Percentiles rank a stretch among this genome's conserved stretches.
Conservation (phyloP, 192 early-diverging fungal genomes). For the Podila verticillata region DNA sequence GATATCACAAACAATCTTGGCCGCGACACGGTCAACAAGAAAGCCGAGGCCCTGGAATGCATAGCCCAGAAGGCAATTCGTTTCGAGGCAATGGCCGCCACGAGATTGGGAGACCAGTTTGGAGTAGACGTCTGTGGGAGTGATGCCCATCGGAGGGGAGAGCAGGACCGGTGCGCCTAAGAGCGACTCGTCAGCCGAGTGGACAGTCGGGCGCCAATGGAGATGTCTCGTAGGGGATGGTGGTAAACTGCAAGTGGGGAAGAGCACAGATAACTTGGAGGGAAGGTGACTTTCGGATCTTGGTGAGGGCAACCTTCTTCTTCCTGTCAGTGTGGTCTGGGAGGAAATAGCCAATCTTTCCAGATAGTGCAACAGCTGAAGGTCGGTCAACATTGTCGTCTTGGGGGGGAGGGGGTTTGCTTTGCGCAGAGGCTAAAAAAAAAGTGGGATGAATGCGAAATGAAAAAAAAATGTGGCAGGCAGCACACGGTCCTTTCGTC, state of each 20-base stretch:
- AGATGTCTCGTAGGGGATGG: conserved; percentile 15
- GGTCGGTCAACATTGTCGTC: too few relatives aligned
- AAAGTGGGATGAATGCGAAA: too few relatives aligned
- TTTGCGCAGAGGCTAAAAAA: too few relatives aligned
- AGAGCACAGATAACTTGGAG: neutral
- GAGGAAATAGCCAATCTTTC: too few relatives aligned
- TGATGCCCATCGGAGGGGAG: conserved; percentile 2
- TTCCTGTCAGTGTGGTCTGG: too few relatives aligned
- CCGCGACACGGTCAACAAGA: neutral
- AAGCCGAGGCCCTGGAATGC: conserved; percentile 8
- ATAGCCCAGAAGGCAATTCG: neutral
- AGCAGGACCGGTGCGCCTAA: neutral
- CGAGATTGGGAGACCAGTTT: neutral
- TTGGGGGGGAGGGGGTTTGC: too few relatives aligned
- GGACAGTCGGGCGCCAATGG: conserved; percentile 5
- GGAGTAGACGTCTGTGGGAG: neutral
- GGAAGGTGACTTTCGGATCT: neutral
- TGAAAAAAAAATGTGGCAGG: too few relatives aligned
- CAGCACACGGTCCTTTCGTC: too few relatives aligned
- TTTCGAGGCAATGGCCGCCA: conserved; percentile 9
- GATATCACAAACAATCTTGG: conserved; percentile 12
- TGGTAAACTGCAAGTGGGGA: neutral
- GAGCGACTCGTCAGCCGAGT: neutral
- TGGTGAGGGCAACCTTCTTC: too few relatives aligned
- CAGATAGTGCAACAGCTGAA: too few relatives aligned